phyloP scores from a whole-genome alignment of 2,329 filamentous ascomycete species.

The Ceratocystis albifundus region DNA sequence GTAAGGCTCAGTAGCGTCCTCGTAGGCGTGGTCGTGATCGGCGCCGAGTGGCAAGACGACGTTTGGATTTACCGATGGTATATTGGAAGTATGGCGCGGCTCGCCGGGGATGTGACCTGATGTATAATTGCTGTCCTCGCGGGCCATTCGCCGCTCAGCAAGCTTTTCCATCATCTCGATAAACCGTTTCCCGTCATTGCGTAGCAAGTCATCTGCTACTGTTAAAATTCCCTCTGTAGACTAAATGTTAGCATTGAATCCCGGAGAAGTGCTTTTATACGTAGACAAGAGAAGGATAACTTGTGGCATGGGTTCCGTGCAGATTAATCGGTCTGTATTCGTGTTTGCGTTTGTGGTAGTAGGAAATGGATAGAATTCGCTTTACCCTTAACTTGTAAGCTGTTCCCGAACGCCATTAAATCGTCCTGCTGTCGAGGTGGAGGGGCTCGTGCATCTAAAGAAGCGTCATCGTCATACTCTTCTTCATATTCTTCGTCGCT shows the following conservation, averaged over 20 bases:
- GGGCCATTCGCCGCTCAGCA: constrained; percentile 90
- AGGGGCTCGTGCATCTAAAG: constrained; percentile 46
- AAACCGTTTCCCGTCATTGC: constrained; percentile 98
- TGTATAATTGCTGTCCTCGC: constrained; percentile 59
- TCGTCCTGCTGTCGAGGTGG: constrained; percentile 53
- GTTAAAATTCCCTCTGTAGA: constrained; percentile 67
- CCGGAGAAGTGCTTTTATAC: neutral
- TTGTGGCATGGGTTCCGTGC: neutral
- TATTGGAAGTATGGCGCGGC: constrained; percentile 39
- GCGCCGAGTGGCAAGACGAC: constrained; percentile 52
- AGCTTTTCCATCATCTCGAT: constrained; percentile 99
- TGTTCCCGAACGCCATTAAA: constrained; percentile 96
- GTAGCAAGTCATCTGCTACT: constrained; percentile 93
- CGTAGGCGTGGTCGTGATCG: constrained; percentile 43
- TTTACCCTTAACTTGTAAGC: constrained; percentile 80
- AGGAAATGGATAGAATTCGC: too few species aligned
- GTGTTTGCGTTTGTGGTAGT: too few species aligned
- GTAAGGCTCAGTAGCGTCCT: constrained; percentile 49
- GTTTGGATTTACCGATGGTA: constrained; percentile 27
- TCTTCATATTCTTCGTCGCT: constrained; percentile 40
- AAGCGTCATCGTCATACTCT: constrained; percentile 53
- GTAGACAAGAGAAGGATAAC: neutral
- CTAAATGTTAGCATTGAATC: constrained; percentile 34
- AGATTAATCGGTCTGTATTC: too few species aligned
- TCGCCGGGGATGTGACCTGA: constrained; percentile 2